Evolutionary conservation across 1,284 basidiomycete genomes (phyloP), one percentile per base, ranked within the genome.

Genomic region (Porogramme epimiltina): DNA sequence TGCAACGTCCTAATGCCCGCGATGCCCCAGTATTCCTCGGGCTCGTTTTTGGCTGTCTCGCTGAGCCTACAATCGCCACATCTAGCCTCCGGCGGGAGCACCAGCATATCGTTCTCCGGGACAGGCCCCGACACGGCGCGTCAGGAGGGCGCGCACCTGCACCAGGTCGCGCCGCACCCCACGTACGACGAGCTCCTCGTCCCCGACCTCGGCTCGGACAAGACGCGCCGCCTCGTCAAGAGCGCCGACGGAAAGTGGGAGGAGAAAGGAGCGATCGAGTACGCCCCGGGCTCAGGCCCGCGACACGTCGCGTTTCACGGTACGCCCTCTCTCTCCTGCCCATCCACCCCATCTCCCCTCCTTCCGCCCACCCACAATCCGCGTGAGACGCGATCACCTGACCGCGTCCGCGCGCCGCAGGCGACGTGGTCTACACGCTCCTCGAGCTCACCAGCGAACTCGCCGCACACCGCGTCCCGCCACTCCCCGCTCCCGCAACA

Each of bases 161-260:
- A 91, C 66, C 84, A 91, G 61, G 77, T 82, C 28, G 62, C 78
- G 47, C 60, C 79, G 41, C 71, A 75, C 42, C 58, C 71, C 2
- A 60, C 70, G 31, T 68, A 70, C 44, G 66, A 74, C 20, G 86
- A 89, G 58, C 67, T 91, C 10, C 72, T 91, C 19, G 75, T 91
- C 2, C 83, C 88, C 1, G 87, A 91, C 64, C 71, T 91, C 2
- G 89, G 89, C 10, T 73, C 80, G 1, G 89, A 91, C 63, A 75
- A 74, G 48, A 76, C 87, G n/a, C 81, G 77, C 66, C 75, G 80
- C 24, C 73, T 88, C 49, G 70, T 68, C 49, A 78, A 73, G 58
- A 60, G 73, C 50, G 60, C 51, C 0, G 46, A 62, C 2, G 80
- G 77, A 1, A 62, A 59, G 26, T 87, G 85, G 81, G 65, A 66